Evolutionary conservation across 164 flowering plant species (phyloP).

Genomic region (Vitis rupestris): DNA sequence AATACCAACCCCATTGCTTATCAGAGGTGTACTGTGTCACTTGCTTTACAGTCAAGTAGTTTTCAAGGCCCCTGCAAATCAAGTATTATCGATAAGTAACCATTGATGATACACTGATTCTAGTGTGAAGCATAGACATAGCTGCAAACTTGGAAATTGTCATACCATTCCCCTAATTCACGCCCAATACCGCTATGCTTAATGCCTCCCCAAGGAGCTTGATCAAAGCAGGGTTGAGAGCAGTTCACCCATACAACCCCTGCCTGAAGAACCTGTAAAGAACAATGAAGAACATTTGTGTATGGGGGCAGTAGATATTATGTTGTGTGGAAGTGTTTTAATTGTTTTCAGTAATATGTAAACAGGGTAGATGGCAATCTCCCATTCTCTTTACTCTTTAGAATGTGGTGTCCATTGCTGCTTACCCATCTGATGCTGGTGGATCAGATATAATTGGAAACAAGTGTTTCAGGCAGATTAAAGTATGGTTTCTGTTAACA

Average conservation of each 20-base stretch:
- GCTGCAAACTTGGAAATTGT: neutral
- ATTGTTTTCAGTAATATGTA: neutral
- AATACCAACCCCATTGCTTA: slow-evolving; percentile 94
- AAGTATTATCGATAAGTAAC: neutral
- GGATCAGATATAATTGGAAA: too few relatives aligned
- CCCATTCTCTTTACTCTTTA: too few relatives aligned
- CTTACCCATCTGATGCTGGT: too few relatives aligned
- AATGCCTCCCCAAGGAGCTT: slow-evolving; percentile 99
- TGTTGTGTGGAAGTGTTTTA: neutral
- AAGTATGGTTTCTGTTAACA: too few relatives aligned
- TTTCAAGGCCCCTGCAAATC: slow-evolving; percentile 83
- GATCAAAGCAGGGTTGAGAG: slow-evolving; percentile 95
- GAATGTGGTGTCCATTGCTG: too few relatives aligned
- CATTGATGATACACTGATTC: too few relatives aligned
- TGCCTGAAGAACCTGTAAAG: slow-evolving; percentile 65
- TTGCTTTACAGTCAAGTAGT: slow-evolving; percentile 90
- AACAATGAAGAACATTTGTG: neutral
- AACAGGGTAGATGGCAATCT: too few relatives aligned
- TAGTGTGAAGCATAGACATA: too few relatives aligned
- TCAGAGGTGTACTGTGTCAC: slow-evolving; percentile 77
- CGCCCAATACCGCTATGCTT: slow-evolving; percentile 98
- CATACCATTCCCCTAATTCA: slow-evolving; percentile 94
- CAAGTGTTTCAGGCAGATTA: too few relatives aligned
- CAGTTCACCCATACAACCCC: slow-evolving; percentile 98
- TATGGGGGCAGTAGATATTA: too few relatives aligned